Conservation (phyloP, 306 rosid genomes). For the Arachis stenosperma region DNA sequence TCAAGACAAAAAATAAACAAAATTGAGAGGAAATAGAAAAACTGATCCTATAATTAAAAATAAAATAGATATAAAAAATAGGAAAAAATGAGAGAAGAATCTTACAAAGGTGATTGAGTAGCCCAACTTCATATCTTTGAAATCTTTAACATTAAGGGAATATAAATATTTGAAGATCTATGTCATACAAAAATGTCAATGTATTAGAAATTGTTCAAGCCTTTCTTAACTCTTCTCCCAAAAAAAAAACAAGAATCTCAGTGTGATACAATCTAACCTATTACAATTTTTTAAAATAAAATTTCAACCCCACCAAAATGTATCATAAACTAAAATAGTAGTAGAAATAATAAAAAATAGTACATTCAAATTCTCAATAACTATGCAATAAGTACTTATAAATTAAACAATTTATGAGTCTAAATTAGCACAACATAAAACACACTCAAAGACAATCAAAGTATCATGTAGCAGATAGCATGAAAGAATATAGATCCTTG, state of each 20-base stretch:
- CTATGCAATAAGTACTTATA: no score
- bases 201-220: constrained; percentile 7
- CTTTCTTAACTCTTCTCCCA: no score
- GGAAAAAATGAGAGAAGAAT: constrained; percentile 21
- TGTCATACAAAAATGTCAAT: constrained; percentile 29
- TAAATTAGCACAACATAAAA: no score
- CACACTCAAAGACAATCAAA: no score
- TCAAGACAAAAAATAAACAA: no score
- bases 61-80: background rate
- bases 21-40: background rate
- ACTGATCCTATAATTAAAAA: background rate
- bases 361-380: no score
- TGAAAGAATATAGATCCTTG: no score
- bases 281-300: background rate
- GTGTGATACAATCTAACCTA: background rate
- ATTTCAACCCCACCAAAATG: background rate
- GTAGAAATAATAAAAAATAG: no score
- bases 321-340: no score
- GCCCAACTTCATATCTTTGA: constrained; percentile 63
- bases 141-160: constrained; percentile 65
- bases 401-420: no score
- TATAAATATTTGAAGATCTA: constrained; percentile 66
- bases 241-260: background rate
- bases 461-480: no score
- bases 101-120: constrained; percentile 37